Evolutionary conservation across 192 early-diverging fungal genomes (phyloP).

Genomic region (Coemansia sp.): DNA sequence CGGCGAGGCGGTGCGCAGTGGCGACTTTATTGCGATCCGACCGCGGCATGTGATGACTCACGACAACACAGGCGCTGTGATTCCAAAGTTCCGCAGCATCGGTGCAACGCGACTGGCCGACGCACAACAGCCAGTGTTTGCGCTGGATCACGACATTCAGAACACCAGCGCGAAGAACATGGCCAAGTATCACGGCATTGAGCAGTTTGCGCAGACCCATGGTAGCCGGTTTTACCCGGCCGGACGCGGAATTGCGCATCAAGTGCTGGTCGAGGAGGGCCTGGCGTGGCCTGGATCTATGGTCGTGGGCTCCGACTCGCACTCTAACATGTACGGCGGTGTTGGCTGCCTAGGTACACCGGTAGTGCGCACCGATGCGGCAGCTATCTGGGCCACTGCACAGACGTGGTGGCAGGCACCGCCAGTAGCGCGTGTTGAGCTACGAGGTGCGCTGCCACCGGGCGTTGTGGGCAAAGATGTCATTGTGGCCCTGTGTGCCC

Average conservation of each 20-base stretch:
- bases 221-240: slow-evolving; percentile 91
- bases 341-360: slow-evolving; percentile 94
- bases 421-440: slow-evolving; percentile 87
- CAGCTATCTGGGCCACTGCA: slow-evolving; percentile 97
- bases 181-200: slow-evolving; percentile 82
- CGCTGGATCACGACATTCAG: slow-evolving; percentile 98
- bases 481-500: slow-evolving; percentile 89
- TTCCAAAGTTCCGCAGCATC: slow-evolving; percentile 90
- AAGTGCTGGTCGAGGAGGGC: slow-evolving; percentile 96
- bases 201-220: slow-evolving; percentile 76
- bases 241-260: slow-evolving; percentile 96
- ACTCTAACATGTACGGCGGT: slow-evolving; percentile 99
- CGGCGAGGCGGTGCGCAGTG: slow-evolving; percentile 70
- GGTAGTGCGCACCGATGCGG: slow-evolving; percentile 96
- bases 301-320: slow-evolving; percentile 96
- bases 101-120: slow-evolving; percentile 81
- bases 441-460: slow-evolving; percentile 70
- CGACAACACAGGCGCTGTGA: slow-evolving; percentile 95
- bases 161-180: slow-evolving; percentile 94
- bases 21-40: slow-evolving; percentile 92
- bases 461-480: slow-evolving; percentile 97
- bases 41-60: slow-evolving; percentile 95
- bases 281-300: slow-evolving; percentile 92
- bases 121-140: slow-evolving; percentile 85
- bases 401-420: slow-evolving; percentile 99